Percentiles rank a stretch among this genome's conserved stretches.
Conservation (phyloP, 2,329 filamentous ascomycete genomes). For the Zymoseptoria brevis region DNA sequence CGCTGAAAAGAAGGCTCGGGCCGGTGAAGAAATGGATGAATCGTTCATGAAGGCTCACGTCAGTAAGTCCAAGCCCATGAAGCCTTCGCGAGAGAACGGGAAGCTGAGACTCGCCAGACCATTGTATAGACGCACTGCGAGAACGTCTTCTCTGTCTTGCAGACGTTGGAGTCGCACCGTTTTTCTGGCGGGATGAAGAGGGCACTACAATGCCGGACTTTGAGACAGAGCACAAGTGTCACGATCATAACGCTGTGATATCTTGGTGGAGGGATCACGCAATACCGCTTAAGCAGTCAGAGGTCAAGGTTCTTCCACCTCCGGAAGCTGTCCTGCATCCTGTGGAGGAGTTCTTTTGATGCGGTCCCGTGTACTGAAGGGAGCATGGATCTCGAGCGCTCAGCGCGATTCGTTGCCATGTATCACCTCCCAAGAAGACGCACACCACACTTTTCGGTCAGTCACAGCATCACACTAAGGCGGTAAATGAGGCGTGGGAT, state of each 20-base stretch:
- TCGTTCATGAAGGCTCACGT: conserved; percentile 1
- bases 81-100: neutral
- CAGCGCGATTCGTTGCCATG: neutral
- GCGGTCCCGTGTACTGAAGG: neutral
- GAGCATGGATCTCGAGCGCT: neutral
- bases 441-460: neutral
- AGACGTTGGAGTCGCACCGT: neutral
- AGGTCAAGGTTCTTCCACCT: neutral
- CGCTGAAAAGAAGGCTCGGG: neutral
- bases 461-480: neutral
- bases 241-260: neutral
- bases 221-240: conserved; percentile 3
- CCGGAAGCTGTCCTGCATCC: neutral
- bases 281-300: neutral
- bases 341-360: neutral
- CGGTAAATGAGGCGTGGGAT: neutral
- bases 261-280: neutral
- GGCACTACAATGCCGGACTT: conserved; percentile 1
- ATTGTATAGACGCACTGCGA: conserved; percentile 3
- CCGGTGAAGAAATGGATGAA: neutral
- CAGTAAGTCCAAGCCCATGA: neutral
- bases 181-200: conserved; percentile 2
- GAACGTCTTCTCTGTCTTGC: conserved; percentile 1
- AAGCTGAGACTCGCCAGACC: neutral
- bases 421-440: neutral